Percentiles rank a stretch among this genome's conserved stretches.
Evolutionary conservation across 2,329 filamentous ascomycete genomes (phyloP).

Genomic region (Bipolaris oryzae): DNA sequence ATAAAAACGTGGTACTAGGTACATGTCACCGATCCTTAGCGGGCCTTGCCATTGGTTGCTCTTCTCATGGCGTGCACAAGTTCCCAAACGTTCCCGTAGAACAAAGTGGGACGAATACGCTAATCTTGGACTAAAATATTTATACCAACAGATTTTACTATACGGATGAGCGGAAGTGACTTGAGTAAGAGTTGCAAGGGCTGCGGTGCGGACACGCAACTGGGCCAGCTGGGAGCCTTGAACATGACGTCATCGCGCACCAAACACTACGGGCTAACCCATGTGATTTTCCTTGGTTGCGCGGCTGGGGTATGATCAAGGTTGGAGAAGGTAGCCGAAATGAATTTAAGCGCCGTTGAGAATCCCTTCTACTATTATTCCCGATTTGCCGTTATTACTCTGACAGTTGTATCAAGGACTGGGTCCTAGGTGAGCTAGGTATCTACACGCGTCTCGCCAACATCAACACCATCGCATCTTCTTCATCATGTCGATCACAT

Average conservation of each 20-base stretch:
- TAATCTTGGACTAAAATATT: not conserved
- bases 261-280: slow-evolving; percentile 2
- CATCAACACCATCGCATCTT: not conserved
- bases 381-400: not conserved
- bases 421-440: not conserved
- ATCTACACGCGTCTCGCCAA: not conserved
- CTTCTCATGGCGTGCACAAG: not conserved
- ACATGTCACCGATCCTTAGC: not conserved
- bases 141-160: not conserved
- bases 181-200: not conserved
- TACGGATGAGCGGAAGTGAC: not conserved
- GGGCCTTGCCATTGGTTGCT: not conserved
- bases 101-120: not conserved
- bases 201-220: not conserved
- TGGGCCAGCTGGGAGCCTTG: not conserved
- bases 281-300: slow-evolving; percentile 12
- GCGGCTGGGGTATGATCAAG: slow-evolving; percentile 7
- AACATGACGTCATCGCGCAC: slow-evolving; percentile 9
- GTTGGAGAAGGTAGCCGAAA: not conserved
- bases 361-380: not conserved
- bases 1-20: not conserved
- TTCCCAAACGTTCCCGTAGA: not conserved
- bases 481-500: slow-evolving; percentile 35
- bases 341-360: slow-evolving; percentile 3
- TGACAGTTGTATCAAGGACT: not conserved